These are phyloP conservation scores for Inosperma sp. DNA, from an alignment of 768 basidiomycete species.

Conservation along the genomic window DNA sequence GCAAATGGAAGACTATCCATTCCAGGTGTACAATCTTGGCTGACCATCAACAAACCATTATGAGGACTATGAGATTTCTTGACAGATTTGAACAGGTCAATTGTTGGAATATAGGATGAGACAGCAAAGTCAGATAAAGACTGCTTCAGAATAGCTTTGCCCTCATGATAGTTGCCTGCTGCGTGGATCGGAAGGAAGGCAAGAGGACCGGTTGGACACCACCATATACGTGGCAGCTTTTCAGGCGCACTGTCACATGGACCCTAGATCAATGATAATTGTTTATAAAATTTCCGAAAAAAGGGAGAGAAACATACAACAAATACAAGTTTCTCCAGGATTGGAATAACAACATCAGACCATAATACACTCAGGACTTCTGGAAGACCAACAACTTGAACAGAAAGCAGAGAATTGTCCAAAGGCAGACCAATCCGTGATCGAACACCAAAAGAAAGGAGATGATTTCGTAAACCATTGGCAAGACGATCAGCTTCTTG, in stretches of 20 bases:
- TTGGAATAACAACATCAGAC: conserved; percentile 7
- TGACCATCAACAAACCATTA: conserved; percentile 12
- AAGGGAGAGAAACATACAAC: not conserved
- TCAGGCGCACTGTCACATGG: conserved; percentile 1
- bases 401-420: not conserved
- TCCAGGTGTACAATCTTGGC: conserved; percentile 10
- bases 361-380: conserved; percentile 9
- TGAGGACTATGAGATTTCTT: not conserved
- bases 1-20: conserved; percentile 14
- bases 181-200: no score
- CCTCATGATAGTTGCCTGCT: conserved; percentile 22
- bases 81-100: conserved; percentile 1
- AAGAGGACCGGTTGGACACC: no score
- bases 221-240: conserved; percentile 28
- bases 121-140: conserved; percentile 14
- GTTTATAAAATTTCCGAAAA: not conserved
- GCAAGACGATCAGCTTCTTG: conserved; percentile 5
- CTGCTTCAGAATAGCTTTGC: not conserved
- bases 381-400: not conserved
- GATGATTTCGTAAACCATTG: not conserved
- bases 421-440: not conserved
- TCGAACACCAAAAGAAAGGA: not conserved
- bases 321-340: conserved; percentile 7
- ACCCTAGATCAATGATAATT: not conserved
- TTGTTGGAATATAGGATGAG: conserved; percentile 19